Evolutionary conservation across 768 basidiomycete species (phyloP).

Genomic region (Agrocybe praecox): DNA sequence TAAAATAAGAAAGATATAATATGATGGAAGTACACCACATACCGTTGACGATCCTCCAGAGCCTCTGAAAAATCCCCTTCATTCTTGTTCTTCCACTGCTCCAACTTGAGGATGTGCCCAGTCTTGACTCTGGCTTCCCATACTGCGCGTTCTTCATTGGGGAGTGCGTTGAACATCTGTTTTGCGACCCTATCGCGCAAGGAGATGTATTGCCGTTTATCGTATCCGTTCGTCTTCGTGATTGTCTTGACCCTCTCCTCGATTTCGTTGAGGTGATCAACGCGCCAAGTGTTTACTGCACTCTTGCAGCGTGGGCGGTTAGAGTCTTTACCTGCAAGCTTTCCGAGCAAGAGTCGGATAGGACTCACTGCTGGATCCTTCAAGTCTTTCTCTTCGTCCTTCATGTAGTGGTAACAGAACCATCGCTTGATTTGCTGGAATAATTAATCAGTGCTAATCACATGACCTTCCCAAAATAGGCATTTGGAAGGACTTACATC

Average conservation of each 20-base stretch:
- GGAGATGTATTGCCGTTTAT: background rate
- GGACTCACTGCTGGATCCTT: constrained; percentile 5
- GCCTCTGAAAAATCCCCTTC: background rate
- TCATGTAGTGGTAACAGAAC: constrained; percentile 7
- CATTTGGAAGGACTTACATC: background rate
- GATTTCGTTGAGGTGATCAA: background rate
- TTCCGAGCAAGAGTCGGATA: constrained; percentile 1
- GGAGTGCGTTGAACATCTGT: background rate
- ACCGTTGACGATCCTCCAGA: constrained; percentile 14
- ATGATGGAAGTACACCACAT: background rate
- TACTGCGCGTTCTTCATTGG: background rate
- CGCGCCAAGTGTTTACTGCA: constrained; percentile 7
- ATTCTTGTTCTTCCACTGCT: background rate
- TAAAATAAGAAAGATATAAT: background rate
- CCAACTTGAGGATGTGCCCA: background rate
- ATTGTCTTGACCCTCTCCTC: background rate
- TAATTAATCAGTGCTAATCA: background rate
- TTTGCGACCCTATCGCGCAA: background rate
- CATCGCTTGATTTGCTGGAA: constrained; percentile 18
- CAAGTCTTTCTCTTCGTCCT: constrained; percentile 2
- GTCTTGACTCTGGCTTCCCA: background rate
- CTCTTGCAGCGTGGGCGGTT: constrained; percentile 1
- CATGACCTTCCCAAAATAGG: background rate
- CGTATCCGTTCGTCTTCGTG: no score
- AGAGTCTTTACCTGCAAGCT: constrained; percentile 5